These are phyloP conservation scores for Monilinia fructicola DNA, from an alignment of 2,329 filamentous ascomycete genomes.

Conservation along the genomic window DNA sequence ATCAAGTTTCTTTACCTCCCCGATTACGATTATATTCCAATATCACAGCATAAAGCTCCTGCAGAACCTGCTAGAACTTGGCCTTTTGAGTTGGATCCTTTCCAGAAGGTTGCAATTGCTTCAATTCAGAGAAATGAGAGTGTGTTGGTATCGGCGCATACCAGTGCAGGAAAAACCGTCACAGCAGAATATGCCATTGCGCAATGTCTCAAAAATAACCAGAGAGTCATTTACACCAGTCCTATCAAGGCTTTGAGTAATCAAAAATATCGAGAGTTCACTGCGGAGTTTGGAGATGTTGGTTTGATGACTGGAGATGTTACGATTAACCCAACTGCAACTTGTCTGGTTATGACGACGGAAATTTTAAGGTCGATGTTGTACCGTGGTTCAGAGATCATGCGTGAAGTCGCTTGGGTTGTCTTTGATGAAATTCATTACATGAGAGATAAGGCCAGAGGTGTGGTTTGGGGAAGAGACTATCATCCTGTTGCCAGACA, in stretches of 20 bases:
- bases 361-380: constrained; percentile 99
- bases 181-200: constrained; percentile 98
- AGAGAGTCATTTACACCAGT: constrained; percentile 98
- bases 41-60: constrained; percentile 90
- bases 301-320: constrained; percentile 99
- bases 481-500: constrained; percentile 95
- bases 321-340: constrained; percentile 97
- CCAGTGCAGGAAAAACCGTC: constrained; percentile 95
- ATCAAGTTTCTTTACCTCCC: constrained; percentile 95
- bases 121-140: constrained; percentile 97
- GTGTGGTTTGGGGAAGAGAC: constrained; percentile 99
- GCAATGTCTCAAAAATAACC: constrained; percentile 94
- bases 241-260: constrained; percentile 98
- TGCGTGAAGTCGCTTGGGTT: constrained; percentile 98
- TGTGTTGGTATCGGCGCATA: constrained; percentile 94
- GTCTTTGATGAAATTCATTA: constrained; percentile 99
- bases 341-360: constrained; percentile 97
- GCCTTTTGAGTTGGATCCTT: constrained; percentile 91
- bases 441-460: constrained; percentile 88
- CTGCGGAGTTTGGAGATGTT: constrained; percentile 92
- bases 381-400: constrained; percentile 97
- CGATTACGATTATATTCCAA: constrained; percentile 91
- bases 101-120: constrained; percentile 90
- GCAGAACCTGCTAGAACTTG: constrained; percentile 80
- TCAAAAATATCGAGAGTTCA: constrained; percentile 97